These are phyloP conservation scores for Salix koriyanagi DNA, from an alignment of 345 rosid species.

Conservation along the genomic window DNA sequence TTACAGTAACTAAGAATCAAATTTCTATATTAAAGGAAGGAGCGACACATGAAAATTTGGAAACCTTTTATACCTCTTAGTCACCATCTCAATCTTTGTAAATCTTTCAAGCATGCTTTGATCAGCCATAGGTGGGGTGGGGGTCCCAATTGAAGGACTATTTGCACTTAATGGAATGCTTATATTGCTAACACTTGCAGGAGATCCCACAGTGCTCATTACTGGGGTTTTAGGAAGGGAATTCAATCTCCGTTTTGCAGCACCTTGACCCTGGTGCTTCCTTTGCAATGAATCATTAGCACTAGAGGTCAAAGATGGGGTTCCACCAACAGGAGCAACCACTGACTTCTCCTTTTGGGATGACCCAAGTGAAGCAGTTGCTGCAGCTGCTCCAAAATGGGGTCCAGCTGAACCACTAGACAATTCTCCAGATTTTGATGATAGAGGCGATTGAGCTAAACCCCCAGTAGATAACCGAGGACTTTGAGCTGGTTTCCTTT, in stretches of 20 bases:
- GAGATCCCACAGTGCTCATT: constrained; percentile 84
- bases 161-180: constrained; percentile 56
- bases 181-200: constrained; percentile 80
- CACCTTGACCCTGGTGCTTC: constrained; percentile 60
- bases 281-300: constrained; percentile 73
- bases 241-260: constrained; percentile 67
- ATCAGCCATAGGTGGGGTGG: constrained; percentile 62
- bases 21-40: neutral
- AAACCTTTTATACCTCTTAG: constrained; percentile 47
- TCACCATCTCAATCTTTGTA: constrained; percentile 68
- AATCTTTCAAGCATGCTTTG: constrained; percentile 71
- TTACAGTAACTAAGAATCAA: neutral
- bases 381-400: constrained; percentile 67
- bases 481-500: constrained; percentile 79
- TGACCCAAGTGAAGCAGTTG: constrained; percentile 42
- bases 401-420: constrained; percentile 82
- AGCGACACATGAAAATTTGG: constrained; percentile 5
- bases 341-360: constrained; percentile 71
- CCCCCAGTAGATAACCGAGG: constrained; percentile 78
- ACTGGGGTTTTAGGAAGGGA: constrained; percentile 70
- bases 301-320: constrained; percentile 69
- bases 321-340: constrained; percentile 55
- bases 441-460: constrained; percentile 81
- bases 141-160: constrained; percentile 83
- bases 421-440: constrained; percentile 94